These are phyloP conservation scores for Nyctanthes arbortristis DNA, from an alignment of 257 asterid species.

Conservation along the genomic window DNA sequence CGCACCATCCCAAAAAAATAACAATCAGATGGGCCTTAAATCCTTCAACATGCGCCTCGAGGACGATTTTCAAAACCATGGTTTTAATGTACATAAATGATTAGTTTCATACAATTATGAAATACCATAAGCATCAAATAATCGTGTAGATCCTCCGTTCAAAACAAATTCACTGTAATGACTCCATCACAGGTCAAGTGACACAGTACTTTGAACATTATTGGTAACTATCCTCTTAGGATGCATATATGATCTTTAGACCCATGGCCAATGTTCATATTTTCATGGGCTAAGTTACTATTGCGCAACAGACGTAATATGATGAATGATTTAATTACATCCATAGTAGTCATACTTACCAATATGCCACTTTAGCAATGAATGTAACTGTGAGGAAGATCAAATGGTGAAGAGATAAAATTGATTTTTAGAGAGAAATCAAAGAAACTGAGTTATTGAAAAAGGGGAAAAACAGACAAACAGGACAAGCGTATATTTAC, in stretches of 20 bases:
- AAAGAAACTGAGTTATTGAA: too few relatives aligned
- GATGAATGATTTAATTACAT: neutral
- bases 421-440: too few relatives aligned
- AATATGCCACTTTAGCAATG: too few relatives aligned
- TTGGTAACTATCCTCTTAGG: neutral
- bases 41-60: too few relatives aligned
- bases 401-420: too few relatives aligned
- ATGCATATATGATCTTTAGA: neutral
- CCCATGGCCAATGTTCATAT: neutral
- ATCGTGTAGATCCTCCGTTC: neutral
- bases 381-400: too few relatives aligned
- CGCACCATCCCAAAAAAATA: too few relatives aligned
- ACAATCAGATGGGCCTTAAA: too few relatives aligned
- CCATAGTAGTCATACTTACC: neutral
- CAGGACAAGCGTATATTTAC: too few relatives aligned
- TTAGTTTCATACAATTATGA: neutral
- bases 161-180: neutral
- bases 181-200: neutral
- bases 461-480: too few relatives aligned
- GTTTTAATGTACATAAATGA: neutral
- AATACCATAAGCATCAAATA: neutral
- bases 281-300: neutral
- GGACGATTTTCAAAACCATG: too few relatives aligned
- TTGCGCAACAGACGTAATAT: neutral
- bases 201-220: neutral